Conservation (phyloP, 2,329 filamentous ascomycete species). For the Nothophaeocryptopus gaeumannii region DNA sequence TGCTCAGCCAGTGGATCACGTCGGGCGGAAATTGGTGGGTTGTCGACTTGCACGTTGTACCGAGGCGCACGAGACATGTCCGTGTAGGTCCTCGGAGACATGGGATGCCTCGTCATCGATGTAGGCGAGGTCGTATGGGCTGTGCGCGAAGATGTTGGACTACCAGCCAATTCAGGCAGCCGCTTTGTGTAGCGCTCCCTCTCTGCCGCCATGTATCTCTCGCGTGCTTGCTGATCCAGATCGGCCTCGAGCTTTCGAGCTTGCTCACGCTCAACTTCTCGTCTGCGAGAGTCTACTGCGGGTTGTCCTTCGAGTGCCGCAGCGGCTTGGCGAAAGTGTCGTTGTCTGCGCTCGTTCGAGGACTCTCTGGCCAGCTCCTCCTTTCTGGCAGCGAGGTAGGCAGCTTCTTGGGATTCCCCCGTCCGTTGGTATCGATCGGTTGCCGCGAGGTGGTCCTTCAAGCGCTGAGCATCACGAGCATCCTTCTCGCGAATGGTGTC, state of each 20-base stretch:
- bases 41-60: slow-evolving; percentile 9
- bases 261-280: slow-evolving; percentile 5
- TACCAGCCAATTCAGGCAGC: not conserved
- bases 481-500: slow-evolving; percentile 10
- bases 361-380: slow-evolving; percentile 2
- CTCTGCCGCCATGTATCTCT: slow-evolving; percentile 6
- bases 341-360: slow-evolving; percentile 1
- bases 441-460: slow-evolving; percentile 10
- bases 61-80: slow-evolving; percentile 10
- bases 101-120: not conserved
- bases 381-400: not conserved
- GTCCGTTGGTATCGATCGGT: slow-evolving; percentile 6
- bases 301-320: slow-evolving; percentile 1
- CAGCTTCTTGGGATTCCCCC: slow-evolving; percentile 2
- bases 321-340: slow-evolving; percentile 7
- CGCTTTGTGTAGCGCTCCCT: not conserved
- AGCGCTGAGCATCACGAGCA: slow-evolving; percentile 4
- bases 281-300: not conserved
- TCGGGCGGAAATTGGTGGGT: not conserved
- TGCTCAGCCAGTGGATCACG: slow-evolving; percentile 8
- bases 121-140: slow-evolving; percentile 5
- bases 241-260: slow-evolving; percentile 7
- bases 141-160: slow-evolving; percentile 2
- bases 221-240: slow-evolving; percentile 1
- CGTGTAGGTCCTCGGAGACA: slow-evolving; percentile 10